Evolutionary conservation across 345 rosid species (phyloP).

Genomic region (Lumnitzera racemosa): DNA sequence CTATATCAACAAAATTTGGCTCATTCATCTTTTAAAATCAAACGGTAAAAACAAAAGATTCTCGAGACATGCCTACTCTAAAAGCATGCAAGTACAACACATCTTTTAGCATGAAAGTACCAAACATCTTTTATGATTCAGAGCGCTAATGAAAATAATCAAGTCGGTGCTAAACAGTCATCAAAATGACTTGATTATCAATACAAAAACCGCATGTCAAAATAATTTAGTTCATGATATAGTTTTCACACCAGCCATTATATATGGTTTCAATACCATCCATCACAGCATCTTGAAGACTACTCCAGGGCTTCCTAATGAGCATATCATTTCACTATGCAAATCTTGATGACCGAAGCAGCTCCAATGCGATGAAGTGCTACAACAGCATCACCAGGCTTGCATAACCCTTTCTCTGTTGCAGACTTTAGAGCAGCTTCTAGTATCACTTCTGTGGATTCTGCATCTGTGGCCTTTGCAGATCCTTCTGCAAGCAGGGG

Average conservation of each 20-base stretch:
- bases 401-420: slow-evolving; percentile 50
- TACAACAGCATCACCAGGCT: slow-evolving; percentile 67
- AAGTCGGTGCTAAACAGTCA: too few relatives aligned
- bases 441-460: slow-evolving; percentile 71
- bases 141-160: neutral
- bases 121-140: too few relatives aligned
- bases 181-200: too few relatives aligned
- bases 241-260: neutral
- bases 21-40: too few relatives aligned
- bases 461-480: slow-evolving; percentile 88
- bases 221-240: too few relatives aligned
- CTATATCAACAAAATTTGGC: too few relatives aligned
- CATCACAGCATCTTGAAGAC: slow-evolving; percentile 6
- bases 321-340: slow-evolving; percentile 51
- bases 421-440: slow-evolving; percentile 73
- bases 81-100: too few relatives aligned
- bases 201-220: too few relatives aligned
- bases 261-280: neutral
- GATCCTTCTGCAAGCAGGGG: slow-evolving; percentile 87
- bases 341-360: slow-evolving; percentile 84
- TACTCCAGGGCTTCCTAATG: neutral
- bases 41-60: too few relatives aligned
- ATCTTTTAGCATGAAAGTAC: too few relatives aligned
- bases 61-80: too few relatives aligned
- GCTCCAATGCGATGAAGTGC: slow-evolving; percentile 83